A percentile compares a stretch with the other conserved stretches of the same genome.
phyloP scores from a whole-genome alignment of 1,139 yeast genomes.

The Lodderomyces pseudojiufengensis region DNA sequence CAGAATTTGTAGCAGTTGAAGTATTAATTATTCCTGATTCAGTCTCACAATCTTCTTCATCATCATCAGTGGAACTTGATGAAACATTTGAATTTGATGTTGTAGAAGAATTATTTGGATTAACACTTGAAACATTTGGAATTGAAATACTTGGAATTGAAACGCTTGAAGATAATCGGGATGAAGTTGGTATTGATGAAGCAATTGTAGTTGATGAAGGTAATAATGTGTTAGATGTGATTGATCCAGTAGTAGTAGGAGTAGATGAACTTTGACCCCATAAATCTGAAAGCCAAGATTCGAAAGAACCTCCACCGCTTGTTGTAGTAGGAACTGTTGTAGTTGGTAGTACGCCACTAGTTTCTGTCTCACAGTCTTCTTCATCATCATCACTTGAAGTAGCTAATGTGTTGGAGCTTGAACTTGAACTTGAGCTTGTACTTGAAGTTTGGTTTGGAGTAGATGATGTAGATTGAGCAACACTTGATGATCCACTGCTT shows the following conservation, averaged over 20 bases:
- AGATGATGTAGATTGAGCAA: too few relatives aligned
- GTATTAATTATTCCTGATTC: not conserved
- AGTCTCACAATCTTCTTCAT: not conserved
- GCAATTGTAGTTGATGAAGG: constrained; percentile 2
- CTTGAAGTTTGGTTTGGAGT: too few relatives aligned
- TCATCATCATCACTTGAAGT: constrained; percentile 9
- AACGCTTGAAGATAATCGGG: not conserved
- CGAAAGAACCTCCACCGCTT: constrained; percentile 1
- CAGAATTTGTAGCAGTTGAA: too few relatives aligned
- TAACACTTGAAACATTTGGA: too few relatives aligned
- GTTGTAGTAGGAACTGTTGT: constrained; percentile 2
- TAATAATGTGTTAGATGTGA: not conserved
- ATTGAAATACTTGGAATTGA: not conserved
- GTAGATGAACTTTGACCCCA: constrained; percentile 1
- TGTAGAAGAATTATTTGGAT: too few relatives aligned
- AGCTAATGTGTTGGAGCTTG: constrained; percentile 12
- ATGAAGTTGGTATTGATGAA: not conserved
- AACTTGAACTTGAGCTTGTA: constrained; percentile 14
- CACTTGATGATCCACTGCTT: not conserved
- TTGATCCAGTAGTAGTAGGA: constrained; percentile 2
- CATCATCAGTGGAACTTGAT: constrained; percentile 9
- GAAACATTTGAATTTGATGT: too few relatives aligned
- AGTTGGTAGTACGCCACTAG: constrained; percentile 5
- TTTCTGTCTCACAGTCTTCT: not conserved
- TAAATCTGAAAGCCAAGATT: not conserved